These are phyloP conservation scores for Cyclocybe aegerita DNA, from an alignment of 768 basidiomycete species.

Conservation along the genomic window DNA sequence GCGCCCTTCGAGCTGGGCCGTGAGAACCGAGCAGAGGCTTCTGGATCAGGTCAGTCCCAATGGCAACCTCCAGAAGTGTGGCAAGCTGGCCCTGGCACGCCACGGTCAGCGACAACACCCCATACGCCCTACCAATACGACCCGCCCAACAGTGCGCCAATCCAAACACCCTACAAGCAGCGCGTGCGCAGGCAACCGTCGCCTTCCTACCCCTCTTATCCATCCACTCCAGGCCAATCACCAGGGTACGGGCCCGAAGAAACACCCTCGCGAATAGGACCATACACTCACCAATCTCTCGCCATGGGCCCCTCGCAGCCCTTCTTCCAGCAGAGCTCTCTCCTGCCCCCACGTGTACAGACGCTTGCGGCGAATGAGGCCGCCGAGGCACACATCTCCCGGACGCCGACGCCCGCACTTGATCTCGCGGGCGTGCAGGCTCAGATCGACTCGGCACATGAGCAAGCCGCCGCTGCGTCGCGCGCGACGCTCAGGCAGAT, in stretches of 20 bases:
- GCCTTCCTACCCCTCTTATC: constrained; percentile 29
- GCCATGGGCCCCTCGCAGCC: constrained; percentile 50
- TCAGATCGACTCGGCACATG: constrained; percentile 78
- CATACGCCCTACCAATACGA: constrained; percentile 39
- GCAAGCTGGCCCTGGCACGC: constrained; percentile 13
- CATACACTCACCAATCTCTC: constrained; percentile 48
- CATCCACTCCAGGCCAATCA: constrained; percentile 32
- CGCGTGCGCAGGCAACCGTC: constrained; percentile 59
- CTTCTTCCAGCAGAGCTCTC: constrained; percentile 22
- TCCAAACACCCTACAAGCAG: constrained; percentile 75
- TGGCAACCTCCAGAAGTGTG: constrained; percentile 39
- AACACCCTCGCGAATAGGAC: constrained; percentile 48
- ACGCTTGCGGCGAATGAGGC: constrained; percentile 29
- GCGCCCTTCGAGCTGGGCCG: constrained; percentile 64
- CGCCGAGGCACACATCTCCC: constrained; percentile 46
- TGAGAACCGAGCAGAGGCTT: constrained; percentile 41
- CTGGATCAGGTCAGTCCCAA: constrained; percentile 25
- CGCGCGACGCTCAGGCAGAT: constrained; percentile 82
- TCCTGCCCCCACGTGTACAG: constrained; percentile 47
- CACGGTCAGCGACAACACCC: constrained; percentile 29
- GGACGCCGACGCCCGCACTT: constrained; percentile 68
- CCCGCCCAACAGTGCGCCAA: constrained; percentile 31
- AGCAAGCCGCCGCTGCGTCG: constrained; percentile 69
- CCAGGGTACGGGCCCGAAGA: constrained; percentile 44
- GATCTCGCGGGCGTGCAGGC: constrained; percentile 71